phyloP scores from a whole-genome alignment of 306 rosid genomes.

The Oxytropis ochrocephala region DNA sequence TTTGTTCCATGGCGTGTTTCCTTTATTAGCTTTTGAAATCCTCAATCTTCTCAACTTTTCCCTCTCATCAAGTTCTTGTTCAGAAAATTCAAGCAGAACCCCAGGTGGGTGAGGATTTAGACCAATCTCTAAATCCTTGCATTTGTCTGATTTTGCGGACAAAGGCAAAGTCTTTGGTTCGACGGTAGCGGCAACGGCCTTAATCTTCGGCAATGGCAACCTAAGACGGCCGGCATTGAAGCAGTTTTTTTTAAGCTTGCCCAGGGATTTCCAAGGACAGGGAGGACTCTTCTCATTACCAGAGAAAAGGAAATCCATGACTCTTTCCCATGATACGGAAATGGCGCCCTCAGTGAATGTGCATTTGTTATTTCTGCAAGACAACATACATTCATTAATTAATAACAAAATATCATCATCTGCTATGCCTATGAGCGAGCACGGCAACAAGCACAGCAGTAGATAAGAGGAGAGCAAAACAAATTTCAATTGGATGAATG shows the following conservation, averaged over 20 bases:
- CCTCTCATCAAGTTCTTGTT: constrained; percentile 39
- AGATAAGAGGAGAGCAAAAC: not conserved
- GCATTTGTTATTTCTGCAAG: constrained; percentile 64
- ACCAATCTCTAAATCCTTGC: constrained; percentile 19
- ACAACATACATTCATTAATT: not conserved
- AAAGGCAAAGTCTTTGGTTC: constrained; percentile 38
- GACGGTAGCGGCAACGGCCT: constrained; percentile 78
- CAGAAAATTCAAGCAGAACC: constrained; percentile 17
- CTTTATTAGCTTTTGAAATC: constrained; percentile 91
- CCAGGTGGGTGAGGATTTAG: constrained; percentile 13
- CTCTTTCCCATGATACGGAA: constrained; percentile 31
- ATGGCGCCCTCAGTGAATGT: constrained; percentile 40
- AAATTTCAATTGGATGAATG: not conserved
- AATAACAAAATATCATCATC: too few species aligned
- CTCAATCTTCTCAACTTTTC: constrained; percentile 74
- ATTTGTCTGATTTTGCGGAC: constrained; percentile 20
- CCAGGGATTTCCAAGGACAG: constrained; percentile 36
- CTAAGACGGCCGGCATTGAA: constrained; percentile 25
- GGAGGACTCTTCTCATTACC: constrained; percentile 35
- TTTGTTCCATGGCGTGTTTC: constrained; percentile 89
- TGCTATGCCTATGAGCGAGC: not conserved
- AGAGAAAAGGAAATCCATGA: constrained; percentile 28
- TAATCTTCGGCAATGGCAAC: constrained; percentile 27
- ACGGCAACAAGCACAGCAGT: not conserved
- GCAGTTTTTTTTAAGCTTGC: constrained; percentile 16